These are phyloP conservation scores for Sugiyamaella pinicola DNA, from an alignment of 1,139 yeast species.

Conservation along the genomic window DNA sequence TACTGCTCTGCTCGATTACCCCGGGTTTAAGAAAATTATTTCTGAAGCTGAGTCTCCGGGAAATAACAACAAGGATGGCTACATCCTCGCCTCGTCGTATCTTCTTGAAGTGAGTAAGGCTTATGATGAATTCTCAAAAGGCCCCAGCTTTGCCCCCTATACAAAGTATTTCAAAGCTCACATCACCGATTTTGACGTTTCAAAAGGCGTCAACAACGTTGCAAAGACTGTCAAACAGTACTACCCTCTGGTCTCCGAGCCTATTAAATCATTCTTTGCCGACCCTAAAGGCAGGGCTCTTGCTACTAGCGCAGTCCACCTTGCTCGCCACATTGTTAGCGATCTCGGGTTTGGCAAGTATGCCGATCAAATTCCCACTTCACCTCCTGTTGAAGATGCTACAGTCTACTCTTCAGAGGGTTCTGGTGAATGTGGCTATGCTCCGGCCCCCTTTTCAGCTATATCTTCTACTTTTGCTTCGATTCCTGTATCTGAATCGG, in stretches of 20 bases:
- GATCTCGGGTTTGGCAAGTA: constrained; percentile 29
- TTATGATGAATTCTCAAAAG: constrained; percentile 29
- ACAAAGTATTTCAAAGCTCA: constrained; percentile 31
- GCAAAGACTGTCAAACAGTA: constrained; percentile 15
- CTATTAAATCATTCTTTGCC: constrained; percentile 28
- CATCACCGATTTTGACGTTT: constrained; percentile 31
- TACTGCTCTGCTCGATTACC: constrained; percentile 28
- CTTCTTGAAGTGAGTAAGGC: constrained; percentile 28
- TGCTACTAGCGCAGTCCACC: constrained; percentile 27
- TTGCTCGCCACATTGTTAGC: constrained; percentile 31
- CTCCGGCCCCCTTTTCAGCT: too few species aligned
- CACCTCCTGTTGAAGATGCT: constrained; percentile 13
- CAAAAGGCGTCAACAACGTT: constrained; percentile 21
- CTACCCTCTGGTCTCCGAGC: constrained; percentile 22
- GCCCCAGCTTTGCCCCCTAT: constrained; percentile 32
- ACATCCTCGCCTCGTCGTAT: constrained; percentile 19
- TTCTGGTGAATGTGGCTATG: background rate
- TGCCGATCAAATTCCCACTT: constrained; percentile 19
- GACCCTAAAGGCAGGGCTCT: constrained; percentile 30
- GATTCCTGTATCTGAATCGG: too few species aligned
- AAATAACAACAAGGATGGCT: constrained; percentile 1
- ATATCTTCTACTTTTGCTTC: background rate
- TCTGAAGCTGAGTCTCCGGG: constrained; percentile 23
- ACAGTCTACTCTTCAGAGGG: background rate
- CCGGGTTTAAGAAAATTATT: constrained; percentile 29